These are phyloP conservation scores for Chaetomiaceae sp. DNA, from an alignment of 2,329 filamentous ascomycete species.

Conservation along the genomic window DNA sequence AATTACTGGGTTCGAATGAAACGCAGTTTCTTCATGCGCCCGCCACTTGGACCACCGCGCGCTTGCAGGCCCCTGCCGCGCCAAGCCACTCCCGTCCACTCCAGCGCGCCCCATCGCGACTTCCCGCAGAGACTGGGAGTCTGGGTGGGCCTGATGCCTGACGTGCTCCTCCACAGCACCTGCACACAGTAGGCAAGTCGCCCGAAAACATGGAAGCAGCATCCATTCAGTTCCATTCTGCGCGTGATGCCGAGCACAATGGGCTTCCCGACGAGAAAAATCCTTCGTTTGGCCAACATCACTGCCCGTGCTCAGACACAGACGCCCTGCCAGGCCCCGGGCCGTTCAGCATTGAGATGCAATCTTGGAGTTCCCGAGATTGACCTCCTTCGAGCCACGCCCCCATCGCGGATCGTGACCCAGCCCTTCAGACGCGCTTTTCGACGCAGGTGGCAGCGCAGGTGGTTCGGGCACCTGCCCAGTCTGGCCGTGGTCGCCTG, in stretches of 20 bases:
- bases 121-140: no score
- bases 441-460: background rate
- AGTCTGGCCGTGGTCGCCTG: background rate
- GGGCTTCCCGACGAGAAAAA: no score
- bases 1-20: conserved; percentile 42
- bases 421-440: background rate
- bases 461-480: no score
- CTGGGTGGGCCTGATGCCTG: no score
- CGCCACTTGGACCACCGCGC: conserved; percentile 17
- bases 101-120: no score
- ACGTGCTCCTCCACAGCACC: no score
- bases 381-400: conserved; percentile 17
- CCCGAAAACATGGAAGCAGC: no score
- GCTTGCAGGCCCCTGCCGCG: conserved; percentile 10
- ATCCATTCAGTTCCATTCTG: no score
- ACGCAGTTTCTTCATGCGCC: conserved; percentile 42
- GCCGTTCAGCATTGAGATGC: conserved; percentile 32
- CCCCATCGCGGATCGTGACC: conserved; percentile 8
- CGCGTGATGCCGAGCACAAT: no score
- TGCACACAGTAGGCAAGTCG: no score
- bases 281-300: background rate
- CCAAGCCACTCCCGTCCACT: conserved; percentile 18
- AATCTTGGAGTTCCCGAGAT: conserved; percentile 33
- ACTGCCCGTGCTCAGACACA: background rate
- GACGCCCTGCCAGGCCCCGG: conserved; percentile 3